Percentiles rank a stretch among this genome's conserved stretches.
phyloP scores from a whole-genome alignment of 345 rosid genomes.

The Microthlaspi erraticum region DNA sequence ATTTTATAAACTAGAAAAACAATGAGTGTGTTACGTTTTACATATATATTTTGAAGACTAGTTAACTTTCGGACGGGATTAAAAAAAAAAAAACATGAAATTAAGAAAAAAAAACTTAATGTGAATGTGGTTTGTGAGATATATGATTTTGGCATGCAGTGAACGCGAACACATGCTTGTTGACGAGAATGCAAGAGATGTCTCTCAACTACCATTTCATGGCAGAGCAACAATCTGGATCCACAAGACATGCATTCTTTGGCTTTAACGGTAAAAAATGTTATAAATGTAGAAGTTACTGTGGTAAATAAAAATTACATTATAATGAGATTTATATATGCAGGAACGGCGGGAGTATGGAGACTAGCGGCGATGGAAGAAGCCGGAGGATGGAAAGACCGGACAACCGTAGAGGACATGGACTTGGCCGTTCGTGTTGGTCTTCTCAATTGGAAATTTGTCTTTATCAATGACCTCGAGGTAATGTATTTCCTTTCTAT shows the following conservation, averaged over 20 bases:
- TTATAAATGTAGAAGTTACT: no score
- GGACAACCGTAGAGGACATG: conserved; percentile 57
- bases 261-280: conserved; percentile 28
- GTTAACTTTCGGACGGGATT: no score
- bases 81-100: no score
- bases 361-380: conserved; percentile 84
- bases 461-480: conserved; percentile 84
- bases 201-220: conserved; percentile 44
- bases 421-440: conserved; percentile 40
- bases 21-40: no score
- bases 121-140: background rate
- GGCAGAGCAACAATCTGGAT: conserved; percentile 44
- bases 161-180: conserved; percentile 37
- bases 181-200: conserved; percentile 46
- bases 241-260: conserved; percentile 41
- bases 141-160: conserved; percentile 26
- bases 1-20: no score
- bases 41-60: no score
- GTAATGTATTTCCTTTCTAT: conserved; percentile 40
- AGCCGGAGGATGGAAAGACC: conserved; percentile 97
- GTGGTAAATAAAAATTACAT: conserved; percentile 10
- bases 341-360: conserved; percentile 97
- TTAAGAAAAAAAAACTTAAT: conserved; percentile 2
- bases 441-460: conserved; percentile 77
- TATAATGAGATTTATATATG: background rate